phyloP scores from a whole-genome alignment of 176 grass and related monocot species.

The Echinochloa phyllopogon region DNA sequence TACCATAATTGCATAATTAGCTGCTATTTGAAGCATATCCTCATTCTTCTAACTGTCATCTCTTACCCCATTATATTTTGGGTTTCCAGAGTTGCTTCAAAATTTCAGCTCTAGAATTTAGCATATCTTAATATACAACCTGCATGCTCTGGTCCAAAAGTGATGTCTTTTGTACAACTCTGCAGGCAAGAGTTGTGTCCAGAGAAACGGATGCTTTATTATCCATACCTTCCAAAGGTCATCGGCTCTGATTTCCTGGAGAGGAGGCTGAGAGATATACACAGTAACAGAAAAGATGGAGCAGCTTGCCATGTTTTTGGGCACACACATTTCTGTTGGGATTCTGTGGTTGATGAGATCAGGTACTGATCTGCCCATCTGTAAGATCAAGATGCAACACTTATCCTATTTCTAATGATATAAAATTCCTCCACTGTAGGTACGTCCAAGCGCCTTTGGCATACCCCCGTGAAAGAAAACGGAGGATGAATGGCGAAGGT shows the following conservation, averaged over 20 bases:
- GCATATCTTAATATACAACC: not conserved
- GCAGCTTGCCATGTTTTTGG: conserved; percentile 88
- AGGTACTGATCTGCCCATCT: conserved; percentile 58
- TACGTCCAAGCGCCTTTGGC: conserved; percentile 93
- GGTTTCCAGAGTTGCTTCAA: not conserved
- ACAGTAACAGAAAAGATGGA: conserved; percentile 45
- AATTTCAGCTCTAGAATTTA: conserved; percentile 13
- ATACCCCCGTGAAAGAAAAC: conserved; percentile 84
- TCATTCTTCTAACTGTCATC: not conserved
- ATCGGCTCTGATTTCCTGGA: conserved; percentile 89
- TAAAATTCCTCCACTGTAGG: conserved; percentile 34
- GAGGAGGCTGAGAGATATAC: conserved; percentile 77
- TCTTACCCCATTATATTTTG: conserved; percentile 6
- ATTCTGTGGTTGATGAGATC: conserved; percentile 74
- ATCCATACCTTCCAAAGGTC: conserved; percentile 91
- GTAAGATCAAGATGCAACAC: conserved; percentile 8
- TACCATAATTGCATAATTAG: not conserved
- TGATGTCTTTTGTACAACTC: conserved; percentile 13
- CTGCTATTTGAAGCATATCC: not conserved
- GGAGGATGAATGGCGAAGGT: conserved; percentile 71
- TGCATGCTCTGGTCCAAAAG: not conserved
- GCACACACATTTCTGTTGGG: conserved; percentile 98
- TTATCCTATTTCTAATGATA: not conserved
- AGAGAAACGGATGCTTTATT: conserved; percentile 98
- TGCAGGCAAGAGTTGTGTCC: conserved; percentile 95